Conservation (phyloP, 75 land plant species). For the Pinus tabuliformis region DNA sequence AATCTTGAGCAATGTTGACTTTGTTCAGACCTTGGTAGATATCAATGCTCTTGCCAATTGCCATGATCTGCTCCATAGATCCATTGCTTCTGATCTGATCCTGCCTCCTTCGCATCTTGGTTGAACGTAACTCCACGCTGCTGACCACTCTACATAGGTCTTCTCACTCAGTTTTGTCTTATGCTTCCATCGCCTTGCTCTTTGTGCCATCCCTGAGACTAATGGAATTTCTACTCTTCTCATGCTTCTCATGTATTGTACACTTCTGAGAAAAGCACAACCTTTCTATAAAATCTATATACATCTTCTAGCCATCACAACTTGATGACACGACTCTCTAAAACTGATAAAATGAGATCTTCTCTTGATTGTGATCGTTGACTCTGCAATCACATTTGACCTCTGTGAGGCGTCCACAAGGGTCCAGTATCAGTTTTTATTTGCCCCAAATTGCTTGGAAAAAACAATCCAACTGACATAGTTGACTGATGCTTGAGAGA, state of each 20-base stretch:
- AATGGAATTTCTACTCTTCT: too few relatives aligned
- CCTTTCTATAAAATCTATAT: background rate
- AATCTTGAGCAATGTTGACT: too few relatives aligned
- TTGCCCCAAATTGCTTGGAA: conserved; percentile 58
- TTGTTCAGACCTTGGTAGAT: too few relatives aligned
- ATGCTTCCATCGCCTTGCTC: too few relatives aligned
- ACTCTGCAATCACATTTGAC: conserved; percentile 70
- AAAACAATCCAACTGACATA: conserved; percentile 37
- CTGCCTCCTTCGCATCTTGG: too few relatives aligned
- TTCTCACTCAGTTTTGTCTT: too few relatives aligned
- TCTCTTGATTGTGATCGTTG: conserved; percentile 87
- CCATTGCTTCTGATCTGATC: too few relatives aligned
- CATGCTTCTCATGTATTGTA: background rate
- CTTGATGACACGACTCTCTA: conserved; percentile 52
- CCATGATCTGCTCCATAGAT: too few relatives aligned
- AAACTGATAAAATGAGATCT: conserved; percentile 62
- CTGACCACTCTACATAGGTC: too few relatives aligned
- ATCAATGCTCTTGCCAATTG: too few relatives aligned
- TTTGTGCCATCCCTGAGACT: too few relatives aligned
- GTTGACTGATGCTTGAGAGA: conserved; percentile 35
- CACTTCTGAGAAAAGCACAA: background rate
- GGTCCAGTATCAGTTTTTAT: conserved; percentile 58
- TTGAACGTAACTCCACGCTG: too few relatives aligned
- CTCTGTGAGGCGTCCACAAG: conserved; percentile 54
- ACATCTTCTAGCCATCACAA: conserved; percentile 6